Evolutionary conservation across 768 basidiomycete genomes (phyloP), one percentile per base, ranked within the genome.

Genomic region (Neoboletus subvelutipes): DNA sequence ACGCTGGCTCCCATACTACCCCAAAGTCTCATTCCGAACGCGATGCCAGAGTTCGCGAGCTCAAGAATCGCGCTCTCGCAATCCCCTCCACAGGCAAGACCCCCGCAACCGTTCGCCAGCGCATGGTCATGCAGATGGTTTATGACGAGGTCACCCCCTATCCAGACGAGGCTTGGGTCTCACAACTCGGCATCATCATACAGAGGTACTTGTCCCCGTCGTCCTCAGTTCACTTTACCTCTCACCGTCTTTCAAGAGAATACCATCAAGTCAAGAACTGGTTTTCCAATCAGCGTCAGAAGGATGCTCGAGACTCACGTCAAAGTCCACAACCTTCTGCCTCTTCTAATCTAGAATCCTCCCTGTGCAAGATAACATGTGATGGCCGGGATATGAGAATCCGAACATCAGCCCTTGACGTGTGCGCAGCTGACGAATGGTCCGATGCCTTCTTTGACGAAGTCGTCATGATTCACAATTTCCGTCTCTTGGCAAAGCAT

Each of bases 101-200:
- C 10, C 83, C 84, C 51, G 83, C 58, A 77, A 84, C 68, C 71
- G 77, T 64, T 57, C 79, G 78, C 50, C 84, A 86, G 63, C 77
- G 83, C 39, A 74, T 77, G 64, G 78, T 86, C 54, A 79, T 86
- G 59, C 78, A 79, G 59, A 84, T 84, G 78, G 81, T 86, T 24
- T 86, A 82, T 66, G 78, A 84, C 57, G 80, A 84, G 65, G 84
- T 86, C 62, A 84, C 85, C 55, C 81, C 82, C 75, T 84, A 84
- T 74, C 85, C 85, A 50, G 76, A 76, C 54, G 82, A 85, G 66
- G 75, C 80, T 11, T 86, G 84, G 84, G 78, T 83, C 69, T 79
- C 78, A 10, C 71, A 85, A 45, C 74, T 85, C 48, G 83, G 83
- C 45, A 75, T 85, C 52, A 74, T 83, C 67, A 80, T 86, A 60